A percentile compares a stretch with the other conserved stretches of the same genome.
These are phyloP conservation scores for Quercus suber DNA, from an alignment of 306 rosid genomes.

Conservation along the genomic window DNA sequence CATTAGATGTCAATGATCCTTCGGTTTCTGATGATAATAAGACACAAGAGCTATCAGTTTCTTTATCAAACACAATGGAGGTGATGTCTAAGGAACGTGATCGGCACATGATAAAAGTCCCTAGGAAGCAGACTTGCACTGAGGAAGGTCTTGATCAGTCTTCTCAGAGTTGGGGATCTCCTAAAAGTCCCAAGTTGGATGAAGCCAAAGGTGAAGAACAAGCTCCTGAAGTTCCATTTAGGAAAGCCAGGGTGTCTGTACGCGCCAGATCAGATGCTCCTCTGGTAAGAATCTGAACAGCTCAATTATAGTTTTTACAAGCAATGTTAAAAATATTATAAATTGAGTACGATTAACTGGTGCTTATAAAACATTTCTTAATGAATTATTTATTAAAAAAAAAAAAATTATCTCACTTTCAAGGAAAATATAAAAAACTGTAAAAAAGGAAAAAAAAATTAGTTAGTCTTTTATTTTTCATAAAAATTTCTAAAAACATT, in stretches of 20 bases:
- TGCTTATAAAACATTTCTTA: too few relatives aligned
- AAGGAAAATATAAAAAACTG: rapidly evolving
- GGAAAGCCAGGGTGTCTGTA: slow-evolving; percentile 54
- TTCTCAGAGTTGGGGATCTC: slow-evolving; percentile 35
- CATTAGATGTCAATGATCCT: slow-evolving; percentile 20
- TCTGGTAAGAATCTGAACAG: slow-evolving; percentile 17
- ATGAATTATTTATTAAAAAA: too few relatives aligned
- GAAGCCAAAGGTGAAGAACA: slow-evolving; percentile 25
- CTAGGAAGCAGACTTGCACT: slow-evolving; percentile 24
- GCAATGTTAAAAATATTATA: too few relatives aligned
- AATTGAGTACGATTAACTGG: rapidly evolving
- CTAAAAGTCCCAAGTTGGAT: slow-evolving; percentile 21
- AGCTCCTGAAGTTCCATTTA: slow-evolving; percentile 21
- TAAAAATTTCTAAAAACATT: too few relatives aligned
- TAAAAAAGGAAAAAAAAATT: too few relatives aligned
- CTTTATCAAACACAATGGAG: slow-evolving; percentile 25
- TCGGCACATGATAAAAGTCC: slow-evolving; percentile 9
- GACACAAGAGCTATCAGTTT: slow-evolving; percentile 19
- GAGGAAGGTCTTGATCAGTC: slow-evolving; percentile 32
- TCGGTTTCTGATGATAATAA: slow-evolving; percentile 26
- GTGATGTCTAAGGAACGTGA: slow-evolving; percentile 28
- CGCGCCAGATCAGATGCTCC: slow-evolving; percentile 56
- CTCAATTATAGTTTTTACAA: neutral
- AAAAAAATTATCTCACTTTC: rapidly evolving
- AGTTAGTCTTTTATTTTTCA: too few relatives aligned